Base-by-base conservation (phyloP, 164 flowering plant species). In the Kingdonia uniflora region DNA sequence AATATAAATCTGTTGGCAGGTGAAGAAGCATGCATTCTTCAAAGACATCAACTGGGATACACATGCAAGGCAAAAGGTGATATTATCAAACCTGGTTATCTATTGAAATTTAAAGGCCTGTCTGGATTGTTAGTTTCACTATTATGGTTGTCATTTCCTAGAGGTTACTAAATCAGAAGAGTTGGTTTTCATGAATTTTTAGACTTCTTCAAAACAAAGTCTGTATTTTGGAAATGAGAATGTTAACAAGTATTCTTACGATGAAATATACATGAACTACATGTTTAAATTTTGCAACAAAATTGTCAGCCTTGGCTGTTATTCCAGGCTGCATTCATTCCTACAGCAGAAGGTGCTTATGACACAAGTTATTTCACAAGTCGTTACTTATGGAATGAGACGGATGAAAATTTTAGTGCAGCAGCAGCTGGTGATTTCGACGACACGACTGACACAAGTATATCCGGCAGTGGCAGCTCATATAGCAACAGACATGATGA, bases 281-380 rank as follows among this genome's bases (percentile, higher is more conserved):
- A 29, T 3, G 35, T 3, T 4, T 29, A 29, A 29, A 29, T 4
- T 29, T 29, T 8, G 8, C 35, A 29, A 29, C 35, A 29, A 29
- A 29, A 8, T 29, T 29, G 4, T 3, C 8, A 8, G 6, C 8
- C 35, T 29, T 3, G 4, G 4, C 6, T 38, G 54, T 20, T 44
- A 43, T 25, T 71, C 53, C 77, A 94, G 97, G 99, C 99, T 54
- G 78, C 81, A 65, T 94, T 94, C 63, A 74, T 94, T 65, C 99
- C 99, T 60, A 47, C 91, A 41, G 71, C 85, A 61, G 97, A 86
- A 37, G 68, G 71, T 65, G 77, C 80, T 35, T 79, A 57, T 26
- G 99, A 94, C 67, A 94, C 99, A 16, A 87, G 99, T 70, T 94
- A 94, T 60, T 94, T 94, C 55, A 80, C 78, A 76, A 83, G 99